phyloP scores from a whole-genome alignment of 164 flowering plant species.

The Nelumbo lutea region DNA sequence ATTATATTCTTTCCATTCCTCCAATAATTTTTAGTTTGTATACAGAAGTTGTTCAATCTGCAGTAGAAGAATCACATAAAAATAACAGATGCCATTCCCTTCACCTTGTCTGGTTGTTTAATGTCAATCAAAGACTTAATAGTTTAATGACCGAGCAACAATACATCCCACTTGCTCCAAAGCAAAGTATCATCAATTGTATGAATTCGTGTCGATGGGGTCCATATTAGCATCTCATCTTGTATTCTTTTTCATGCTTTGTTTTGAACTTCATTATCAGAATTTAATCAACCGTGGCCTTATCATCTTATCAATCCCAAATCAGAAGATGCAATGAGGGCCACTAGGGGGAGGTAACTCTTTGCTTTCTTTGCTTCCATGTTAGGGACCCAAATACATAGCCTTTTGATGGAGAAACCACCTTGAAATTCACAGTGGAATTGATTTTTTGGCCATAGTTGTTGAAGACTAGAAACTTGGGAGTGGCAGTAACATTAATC shows the following conservation, averaged over 20 bases:
- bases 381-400: constrained; percentile 48
- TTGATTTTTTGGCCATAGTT: constrained; percentile 47
- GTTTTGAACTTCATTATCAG: neutral
- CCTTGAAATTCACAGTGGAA: constrained; percentile 39
- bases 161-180: neutral
- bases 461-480: constrained; percentile 37
- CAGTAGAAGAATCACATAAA: neutral
- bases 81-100: neutral
- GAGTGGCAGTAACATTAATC: constrained; percentile 49
- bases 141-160: neutral
- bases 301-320: constrained; percentile 5
- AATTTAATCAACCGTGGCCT: neutral
- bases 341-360: constrained; percentile 57
- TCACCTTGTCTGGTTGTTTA: neutral
- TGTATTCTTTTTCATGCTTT: neutral
- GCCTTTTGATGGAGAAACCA: neutral
- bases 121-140: neutral
- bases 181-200: too few relatives aligned
- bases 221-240: neutral
- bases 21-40: too few relatives aligned
- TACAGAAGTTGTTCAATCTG: too few relatives aligned
- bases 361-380: constrained; percentile 42
- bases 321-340: constrained; percentile 30
- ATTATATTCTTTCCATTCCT: too few relatives aligned
- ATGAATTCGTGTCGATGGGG: neutral